Conservation (phyloP, 2,329 filamentous ascomycete species). For the Sporothrix pallida region DNA sequence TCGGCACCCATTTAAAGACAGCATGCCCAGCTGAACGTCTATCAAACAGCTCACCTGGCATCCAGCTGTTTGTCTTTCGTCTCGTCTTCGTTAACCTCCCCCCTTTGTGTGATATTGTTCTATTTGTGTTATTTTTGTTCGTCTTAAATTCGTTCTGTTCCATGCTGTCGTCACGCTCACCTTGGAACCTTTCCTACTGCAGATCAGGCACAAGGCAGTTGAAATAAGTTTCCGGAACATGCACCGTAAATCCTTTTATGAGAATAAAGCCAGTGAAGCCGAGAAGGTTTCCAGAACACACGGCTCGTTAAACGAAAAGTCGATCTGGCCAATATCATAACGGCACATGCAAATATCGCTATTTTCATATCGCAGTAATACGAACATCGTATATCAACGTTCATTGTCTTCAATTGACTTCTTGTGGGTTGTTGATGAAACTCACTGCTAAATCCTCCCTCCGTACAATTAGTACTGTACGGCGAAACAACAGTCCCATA, state of each 20-base stretch:
- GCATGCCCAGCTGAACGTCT: neutral
- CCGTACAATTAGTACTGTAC: slow-evolving; percentile 9
- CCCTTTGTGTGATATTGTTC: neutral
- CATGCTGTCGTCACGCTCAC: too few relatives aligned
- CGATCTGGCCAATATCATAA: neutral
- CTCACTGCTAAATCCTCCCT: neutral
- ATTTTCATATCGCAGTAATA: too few relatives aligned
- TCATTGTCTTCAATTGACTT: neutral
- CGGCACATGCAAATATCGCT: neutral
- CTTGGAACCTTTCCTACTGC: neutral
- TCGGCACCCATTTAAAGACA: neutral
- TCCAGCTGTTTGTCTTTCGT: slow-evolving; percentile 25
- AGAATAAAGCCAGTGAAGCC: neutral
- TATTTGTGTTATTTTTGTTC: neutral
- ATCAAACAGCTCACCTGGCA: slow-evolving; percentile 25
- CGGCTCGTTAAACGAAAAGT: neutral
- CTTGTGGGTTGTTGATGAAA: slow-evolving; percentile 18
- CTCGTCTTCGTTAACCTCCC: slow-evolving; percentile 11
- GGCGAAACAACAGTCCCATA: neutral
- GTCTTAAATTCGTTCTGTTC: neutral
- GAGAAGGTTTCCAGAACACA: slow-evolving; percentile 20
- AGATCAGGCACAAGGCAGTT: slow-evolving; percentile 20
- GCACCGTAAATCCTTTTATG: neutral
- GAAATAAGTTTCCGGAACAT: slow-evolving; percentile 19
- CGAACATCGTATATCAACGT: too few relatives aligned